These are phyloP conservation scores for Chlorella variabilis DNA, from an alignment of 163 green algal genomes.

Conservation along the genomic window DNA sequence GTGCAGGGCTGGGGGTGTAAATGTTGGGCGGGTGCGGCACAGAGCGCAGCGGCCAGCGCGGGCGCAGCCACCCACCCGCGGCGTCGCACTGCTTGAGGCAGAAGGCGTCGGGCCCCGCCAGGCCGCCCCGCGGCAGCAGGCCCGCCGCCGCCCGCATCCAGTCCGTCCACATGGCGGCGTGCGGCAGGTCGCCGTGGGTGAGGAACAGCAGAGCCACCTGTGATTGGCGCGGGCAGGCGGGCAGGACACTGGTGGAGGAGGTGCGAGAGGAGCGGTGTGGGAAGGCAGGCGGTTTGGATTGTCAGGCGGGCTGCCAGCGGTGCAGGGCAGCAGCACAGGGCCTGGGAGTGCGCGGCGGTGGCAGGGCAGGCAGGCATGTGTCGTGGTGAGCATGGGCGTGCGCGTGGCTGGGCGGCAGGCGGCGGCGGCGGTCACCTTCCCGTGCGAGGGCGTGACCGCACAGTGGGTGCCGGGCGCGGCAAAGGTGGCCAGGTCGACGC, in stretches of 20 bases:
- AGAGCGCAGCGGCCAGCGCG: too few species aligned
- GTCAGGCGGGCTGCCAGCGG: too few species aligned
- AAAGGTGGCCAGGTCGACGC: conserved; percentile 18
- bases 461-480: not conserved
- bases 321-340: too few species aligned
- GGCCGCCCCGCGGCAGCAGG: conserved; percentile 19
- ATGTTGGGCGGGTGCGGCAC: too few species aligned
- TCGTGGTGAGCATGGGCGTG: too few species aligned
- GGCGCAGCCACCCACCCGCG: too few species aligned
- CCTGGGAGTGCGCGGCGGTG: too few species aligned
- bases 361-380: too few species aligned
- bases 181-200: conserved; percentile 21
- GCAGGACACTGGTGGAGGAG: too few species aligned
- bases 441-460: conserved; percentile 15
- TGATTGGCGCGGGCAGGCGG: too few species aligned
- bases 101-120: conserved; percentile 2
- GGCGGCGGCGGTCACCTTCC: conserved; percentile 21
- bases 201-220: conserved; percentile 32
- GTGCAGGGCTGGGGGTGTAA: too few species aligned
- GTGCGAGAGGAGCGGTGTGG: not conserved
- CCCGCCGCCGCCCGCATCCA: conserved; percentile 26
- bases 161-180: conserved; percentile 22
- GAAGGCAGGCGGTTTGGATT: not conserved
- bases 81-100: conserved; percentile 36
- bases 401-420: too few species aligned